Percentiles rank a stretch among this genome's conserved stretches.
Evolutionary conservation across 2,329 filamentous ascomycete genomes (phyloP).

Genomic region (Colletotrichum costaricense): DNA sequence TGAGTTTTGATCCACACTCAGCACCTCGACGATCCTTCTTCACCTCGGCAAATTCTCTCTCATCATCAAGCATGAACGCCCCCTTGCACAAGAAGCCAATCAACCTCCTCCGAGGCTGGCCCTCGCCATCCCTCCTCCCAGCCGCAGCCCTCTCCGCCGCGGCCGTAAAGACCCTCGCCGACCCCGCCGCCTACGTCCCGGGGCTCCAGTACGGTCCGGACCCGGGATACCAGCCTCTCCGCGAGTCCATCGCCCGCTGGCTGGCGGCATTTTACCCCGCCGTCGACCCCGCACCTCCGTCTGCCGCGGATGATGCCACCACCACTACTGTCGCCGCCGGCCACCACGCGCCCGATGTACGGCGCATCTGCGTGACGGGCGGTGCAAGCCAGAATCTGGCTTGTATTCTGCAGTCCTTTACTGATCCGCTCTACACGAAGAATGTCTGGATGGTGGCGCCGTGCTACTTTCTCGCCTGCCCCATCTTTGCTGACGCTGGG

Average conservation of each 20-base stretch:
- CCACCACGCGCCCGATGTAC: slow-evolving; percentile 49
- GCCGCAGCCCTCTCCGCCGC: slow-evolving; percentile 70
- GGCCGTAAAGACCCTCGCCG: slow-evolving; percentile 68
- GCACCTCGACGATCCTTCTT: background rate
- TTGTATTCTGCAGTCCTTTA: slow-evolving; percentile 81
- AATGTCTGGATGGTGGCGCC: slow-evolving; percentile 86
- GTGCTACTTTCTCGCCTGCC: slow-evolving; percentile 85
- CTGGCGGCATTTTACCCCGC: slow-evolving; percentile 70
- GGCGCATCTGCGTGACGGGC: slow-evolving; percentile 83
- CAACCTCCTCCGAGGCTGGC: slow-evolving; percentile 78
- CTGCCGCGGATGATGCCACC: background rate
- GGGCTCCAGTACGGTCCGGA: slow-evolving; percentile 86
- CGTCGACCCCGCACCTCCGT: slow-evolving; percentile 2
- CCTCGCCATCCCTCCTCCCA: slow-evolving; percentile 72
- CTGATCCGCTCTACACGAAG: slow-evolving; percentile 80
- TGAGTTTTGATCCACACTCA: background rate
- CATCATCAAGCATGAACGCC: slow-evolving; percentile 13
- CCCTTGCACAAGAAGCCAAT: slow-evolving; percentile 56
- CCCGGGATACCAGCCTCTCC: slow-evolving; percentile 76
- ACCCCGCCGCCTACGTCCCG: slow-evolving; percentile 67
- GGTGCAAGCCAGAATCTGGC: slow-evolving; percentile 88
- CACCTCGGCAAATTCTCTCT: background rate
- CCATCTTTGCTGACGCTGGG: slow-evolving; percentile 86
- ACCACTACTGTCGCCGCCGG: background rate
- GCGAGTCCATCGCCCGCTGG: slow-evolving; percentile 77